Evolutionary conservation across 257 asterid genomes (phyloP).

Genomic region (Sherardia arvensis): DNA sequence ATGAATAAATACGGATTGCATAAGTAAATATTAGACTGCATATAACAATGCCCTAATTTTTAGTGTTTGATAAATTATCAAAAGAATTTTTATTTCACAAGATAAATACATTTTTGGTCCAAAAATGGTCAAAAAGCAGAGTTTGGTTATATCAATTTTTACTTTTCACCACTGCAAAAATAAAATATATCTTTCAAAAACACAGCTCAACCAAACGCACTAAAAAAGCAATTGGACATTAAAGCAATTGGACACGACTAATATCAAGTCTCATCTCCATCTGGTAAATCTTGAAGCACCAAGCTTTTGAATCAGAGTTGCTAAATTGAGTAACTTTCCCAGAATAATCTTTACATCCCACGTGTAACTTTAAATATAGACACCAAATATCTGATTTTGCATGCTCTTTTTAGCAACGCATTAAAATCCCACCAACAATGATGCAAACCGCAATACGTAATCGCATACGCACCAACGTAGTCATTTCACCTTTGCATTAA

Average conservation of each 20-base stretch:
- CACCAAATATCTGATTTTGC: not conserved
- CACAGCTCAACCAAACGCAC: too few relatives aligned
- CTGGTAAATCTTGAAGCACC: not conserved
- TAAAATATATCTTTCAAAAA: too few relatives aligned
- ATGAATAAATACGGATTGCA: too few relatives aligned
- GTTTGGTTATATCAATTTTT: too few relatives aligned
- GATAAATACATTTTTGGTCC: too few relatives aligned
- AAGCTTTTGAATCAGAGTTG: not conserved
- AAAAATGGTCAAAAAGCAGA: too few relatives aligned
- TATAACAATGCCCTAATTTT: too few relatives aligned
- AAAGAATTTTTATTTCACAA: too few relatives aligned
- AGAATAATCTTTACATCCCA: not conserved
- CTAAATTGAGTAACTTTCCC: slow-evolving; percentile 9
- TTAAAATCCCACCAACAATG: not conserved
- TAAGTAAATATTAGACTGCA: too few relatives aligned
- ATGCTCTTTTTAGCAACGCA: not conserved
- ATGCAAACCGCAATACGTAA: not conserved
- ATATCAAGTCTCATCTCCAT: slow-evolving; percentile 30
- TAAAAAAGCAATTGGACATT: too few relatives aligned
- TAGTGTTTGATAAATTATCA: too few relatives aligned
- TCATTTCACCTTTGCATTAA: not conserved
- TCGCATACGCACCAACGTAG: not conserved
- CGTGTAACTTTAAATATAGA: not conserved
- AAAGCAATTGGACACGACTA: slow-evolving; percentile 13
- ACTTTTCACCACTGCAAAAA: too few relatives aligned